Percentiles rank a stretch among this genome's conserved stretches.
phyloP scores from a whole-genome alignment of 2,329 filamentous ascomycete genomes.

The Grosmannia huntii region DNA sequence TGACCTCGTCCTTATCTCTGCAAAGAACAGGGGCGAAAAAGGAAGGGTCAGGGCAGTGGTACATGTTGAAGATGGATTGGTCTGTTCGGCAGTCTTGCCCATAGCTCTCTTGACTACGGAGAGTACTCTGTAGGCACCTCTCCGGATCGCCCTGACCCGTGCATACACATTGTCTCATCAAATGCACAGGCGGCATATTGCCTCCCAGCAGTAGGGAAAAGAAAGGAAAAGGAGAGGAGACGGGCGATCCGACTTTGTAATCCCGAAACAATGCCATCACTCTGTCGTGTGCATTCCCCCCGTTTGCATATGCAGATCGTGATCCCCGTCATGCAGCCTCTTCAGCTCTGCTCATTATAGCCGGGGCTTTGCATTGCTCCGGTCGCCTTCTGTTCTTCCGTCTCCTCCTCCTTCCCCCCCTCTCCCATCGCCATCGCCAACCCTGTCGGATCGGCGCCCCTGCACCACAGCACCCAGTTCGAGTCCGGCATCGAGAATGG shows the following conservation, averaged over 20 bases:
- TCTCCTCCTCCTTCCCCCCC: neutral
- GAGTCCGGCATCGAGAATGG: conserved; percentile 11
- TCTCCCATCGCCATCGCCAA: neutral
- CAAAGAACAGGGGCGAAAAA: neutral
- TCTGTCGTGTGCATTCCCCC: neutral
- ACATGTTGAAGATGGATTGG: neutral
- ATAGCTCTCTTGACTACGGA: no score
- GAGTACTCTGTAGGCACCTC: no score
- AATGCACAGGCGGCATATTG: neutral
- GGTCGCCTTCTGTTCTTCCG: neutral
- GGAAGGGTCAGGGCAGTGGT: neutral
- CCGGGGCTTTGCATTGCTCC: neutral
- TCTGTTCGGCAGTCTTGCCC: no score
- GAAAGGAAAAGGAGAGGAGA: neutral
- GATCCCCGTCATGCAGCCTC: neutral
- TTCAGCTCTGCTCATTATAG: neutral
- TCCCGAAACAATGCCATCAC: neutral
- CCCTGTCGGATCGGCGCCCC: neutral
- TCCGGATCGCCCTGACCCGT: neutral
- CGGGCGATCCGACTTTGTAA: neutral
- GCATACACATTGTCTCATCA: neutral
- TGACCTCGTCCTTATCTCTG: neutral
- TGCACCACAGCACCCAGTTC: conserved; percentile 12
- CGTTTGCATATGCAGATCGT: neutral
- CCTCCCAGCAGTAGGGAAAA: neutral